Percentiles rank a stretch among this genome's conserved stretches.
phyloP scores from a whole-genome alignment of 306 rosid species.

The Ammopiptanthus mongolicus region DNA sequence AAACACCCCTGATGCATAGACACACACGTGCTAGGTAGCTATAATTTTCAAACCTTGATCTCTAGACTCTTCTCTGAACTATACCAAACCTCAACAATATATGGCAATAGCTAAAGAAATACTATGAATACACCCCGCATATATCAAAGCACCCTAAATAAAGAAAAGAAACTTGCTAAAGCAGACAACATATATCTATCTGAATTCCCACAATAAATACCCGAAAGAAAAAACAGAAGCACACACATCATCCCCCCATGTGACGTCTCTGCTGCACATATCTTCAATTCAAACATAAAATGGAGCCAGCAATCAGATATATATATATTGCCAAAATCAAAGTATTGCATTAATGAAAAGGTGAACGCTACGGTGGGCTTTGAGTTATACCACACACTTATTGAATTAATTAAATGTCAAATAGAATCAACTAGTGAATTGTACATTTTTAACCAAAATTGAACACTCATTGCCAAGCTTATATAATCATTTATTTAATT shows the following conservation, averaged over 20 bases:
- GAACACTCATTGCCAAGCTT: neutral
- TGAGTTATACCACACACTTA: no score
- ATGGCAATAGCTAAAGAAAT: neutral
- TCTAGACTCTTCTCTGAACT: neutral
- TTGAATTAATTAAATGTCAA: neutral
- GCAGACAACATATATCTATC: neutral
- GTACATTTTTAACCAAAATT: neutral
- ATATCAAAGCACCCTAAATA: slow-evolving; percentile 18
- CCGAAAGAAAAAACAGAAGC: slow-evolving; percentile 8
- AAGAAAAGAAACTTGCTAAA: slow-evolving; percentile 9
- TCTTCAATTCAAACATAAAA: slow-evolving; percentile 8
- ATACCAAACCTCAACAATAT: neutral
- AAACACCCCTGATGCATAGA: slow-evolving; percentile 18
- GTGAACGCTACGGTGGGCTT: neutral
- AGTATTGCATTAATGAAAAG: slow-evolving; percentile 5
- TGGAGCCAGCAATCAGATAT: neutral
- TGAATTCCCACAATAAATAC: slow-evolving; percentile 26
- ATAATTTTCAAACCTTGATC: slow-evolving; percentile 10
- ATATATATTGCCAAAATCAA: neutral
- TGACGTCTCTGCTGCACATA: slow-evolving; percentile 19
- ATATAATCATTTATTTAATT: no score
- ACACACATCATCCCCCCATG: slow-evolving; percentile 34
- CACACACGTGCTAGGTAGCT: slow-evolving; percentile 32
- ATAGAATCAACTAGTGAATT: neutral
- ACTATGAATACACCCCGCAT: slow-evolving; percentile 3